Evolutionary conservation across 2,329 filamentous ascomycete species (phyloP).

Genomic region (Colletotrichum agaves): DNA sequence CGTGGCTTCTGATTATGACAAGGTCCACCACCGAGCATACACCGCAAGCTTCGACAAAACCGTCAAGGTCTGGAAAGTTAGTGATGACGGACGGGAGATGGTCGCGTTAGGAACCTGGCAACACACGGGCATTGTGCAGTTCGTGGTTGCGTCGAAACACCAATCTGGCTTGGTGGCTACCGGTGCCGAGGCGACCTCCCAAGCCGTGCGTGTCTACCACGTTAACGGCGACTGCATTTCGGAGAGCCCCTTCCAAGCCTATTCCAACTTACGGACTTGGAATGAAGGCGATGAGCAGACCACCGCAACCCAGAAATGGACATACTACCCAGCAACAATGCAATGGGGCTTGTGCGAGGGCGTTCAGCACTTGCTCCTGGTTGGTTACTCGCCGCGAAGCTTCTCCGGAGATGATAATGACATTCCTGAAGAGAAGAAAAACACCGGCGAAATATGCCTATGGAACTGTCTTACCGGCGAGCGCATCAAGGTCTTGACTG

Average conservation of each 20-base stretch:
- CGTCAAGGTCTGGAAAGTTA: conserved; percentile 68
- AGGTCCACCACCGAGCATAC: conserved; percentile 57
- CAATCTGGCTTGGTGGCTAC: conserved; percentile 64
- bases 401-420: conserved; percentile 62
- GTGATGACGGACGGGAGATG: conserved; percentile 54
- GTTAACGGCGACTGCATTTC: conserved; percentile 51
- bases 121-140: conserved; percentile 70
- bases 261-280: conserved; percentile 52
- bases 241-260: conserved; percentile 49
- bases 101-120: conserved; percentile 60
- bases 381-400: conserved; percentile 72
- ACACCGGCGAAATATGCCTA: conserved; percentile 69
- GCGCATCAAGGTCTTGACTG: conserved; percentile 60
- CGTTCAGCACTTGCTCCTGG: conserved; percentile 64
- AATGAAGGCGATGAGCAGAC: conserved; percentile 45
- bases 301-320: conserved; percentile 59
- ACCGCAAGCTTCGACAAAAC: conserved; percentile 72
- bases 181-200: conserved; percentile 63
- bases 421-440: conserved; percentile 67
- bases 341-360: conserved; percentile 64
- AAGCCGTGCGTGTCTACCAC: conserved; percentile 68
- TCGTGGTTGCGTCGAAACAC: conserved; percentile 65
- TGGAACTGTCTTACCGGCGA: conserved; percentile 62
- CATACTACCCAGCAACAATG: conserved; percentile 71
- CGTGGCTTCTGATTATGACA: conserved; percentile 68